Base-by-base conservation (phyloP, 1,284 basidiomycete genomes). In the Cryptococcus sp. region DNA sequence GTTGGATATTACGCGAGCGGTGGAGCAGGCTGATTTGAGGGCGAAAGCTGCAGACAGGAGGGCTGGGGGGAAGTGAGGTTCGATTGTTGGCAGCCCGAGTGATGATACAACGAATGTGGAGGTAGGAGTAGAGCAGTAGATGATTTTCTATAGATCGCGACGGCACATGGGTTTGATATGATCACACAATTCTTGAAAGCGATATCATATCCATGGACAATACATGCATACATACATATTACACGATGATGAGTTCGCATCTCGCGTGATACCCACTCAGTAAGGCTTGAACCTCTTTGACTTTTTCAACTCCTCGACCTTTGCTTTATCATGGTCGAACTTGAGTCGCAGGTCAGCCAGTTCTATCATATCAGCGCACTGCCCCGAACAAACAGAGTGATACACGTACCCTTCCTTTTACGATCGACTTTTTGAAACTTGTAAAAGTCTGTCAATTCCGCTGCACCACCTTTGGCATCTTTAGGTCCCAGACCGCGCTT, bases 311-410 rank as follows among this genome's bases (percentile, higher is more conserved):
- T 86, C 85, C 64, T 87, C 87, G 50, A 92, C 82, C 64, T 87
- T 88, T n/a, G 81, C 83, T 77, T 88, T 88, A 80, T 92, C 90
- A 61, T 83, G 82, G 64, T 91, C 87, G 80, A 89, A 93, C 61
- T 83, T 85, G 60, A 78, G 80, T 67, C 88, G 87, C 52, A 93
- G 77, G 56, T 89, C 82, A 67, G 90, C 79, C 46, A 91, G 77
- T 54, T 85, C 85, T 87, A 34, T 4, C n/a, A 51, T 37, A 2
- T 22, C 32, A 16, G 39, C 22, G 42, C 52, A 4, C 45, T 25
- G 23, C 46, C 50, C 14, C 48, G 46, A 48, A 48, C 37, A 16
- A 36, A 22, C 16, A 50, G 19, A 47, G 42, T 39, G 45, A 18
- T 1, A 19, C 7, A 67, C 83, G 59, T 69, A 91, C 90, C 84